Evolutionary conservation across 371 early-diverging fungal species (phyloP).

Genomic region (Massospora cicadina): DNA sequence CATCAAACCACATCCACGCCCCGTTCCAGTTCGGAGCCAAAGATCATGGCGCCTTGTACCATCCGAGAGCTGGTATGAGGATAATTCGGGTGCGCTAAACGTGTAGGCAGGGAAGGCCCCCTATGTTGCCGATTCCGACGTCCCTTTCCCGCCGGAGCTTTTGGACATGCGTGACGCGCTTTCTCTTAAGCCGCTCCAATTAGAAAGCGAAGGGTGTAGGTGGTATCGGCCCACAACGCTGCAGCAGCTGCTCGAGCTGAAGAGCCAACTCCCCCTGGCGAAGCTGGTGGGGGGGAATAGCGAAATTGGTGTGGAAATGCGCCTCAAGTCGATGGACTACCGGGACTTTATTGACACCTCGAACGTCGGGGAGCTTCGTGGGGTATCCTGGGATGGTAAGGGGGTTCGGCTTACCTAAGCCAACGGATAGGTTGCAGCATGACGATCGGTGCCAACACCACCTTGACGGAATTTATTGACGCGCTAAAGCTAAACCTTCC

Average conservation of each 20-base stretch:
- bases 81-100: background rate
- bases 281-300: conserved; percentile 61
- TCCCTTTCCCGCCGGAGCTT: background rate
- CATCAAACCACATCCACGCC: background rate
- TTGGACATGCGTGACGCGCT: background rate
- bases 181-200: background rate
- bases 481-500: conserved; percentile 15
- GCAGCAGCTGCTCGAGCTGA: conserved; percentile 19
- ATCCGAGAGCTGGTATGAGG: background rate
- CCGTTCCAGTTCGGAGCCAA: background rate
- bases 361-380: conserved; percentile 37
- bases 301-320: conserved; percentile 51
- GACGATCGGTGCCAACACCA: conserved; percentile 30
- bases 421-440: conserved; percentile 14
- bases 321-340: conserved; percentile 43
- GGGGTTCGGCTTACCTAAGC: conserved; percentile 14
- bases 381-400: background rate
- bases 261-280: conserved; percentile 22
- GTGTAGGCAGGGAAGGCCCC: background rate
- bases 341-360: conserved; percentile 33
- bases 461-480: conserved; percentile 28
- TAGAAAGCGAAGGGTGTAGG: conserved; percentile 19
- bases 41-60: background rate
- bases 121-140: background rate
- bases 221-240: conserved; percentile 49